A percentile compares a stretch with the other conserved stretches of the same genome.
Conservation (phyloP, 306 rosid species). For the Casuarina glauca region DNA sequence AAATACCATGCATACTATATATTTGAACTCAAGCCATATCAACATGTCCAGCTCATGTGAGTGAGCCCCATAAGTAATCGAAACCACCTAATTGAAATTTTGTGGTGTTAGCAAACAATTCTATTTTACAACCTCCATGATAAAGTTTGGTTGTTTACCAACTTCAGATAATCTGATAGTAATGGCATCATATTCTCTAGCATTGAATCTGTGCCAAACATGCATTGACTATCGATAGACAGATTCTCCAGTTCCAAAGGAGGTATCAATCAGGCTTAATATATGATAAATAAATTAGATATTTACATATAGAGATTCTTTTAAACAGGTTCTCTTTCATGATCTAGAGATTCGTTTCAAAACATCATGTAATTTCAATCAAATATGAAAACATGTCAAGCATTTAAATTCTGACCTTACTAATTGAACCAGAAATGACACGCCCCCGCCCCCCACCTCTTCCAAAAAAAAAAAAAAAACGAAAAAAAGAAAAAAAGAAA, state of each 20-base stretch:
- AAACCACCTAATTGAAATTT: background rate
- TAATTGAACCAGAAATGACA: background rate
- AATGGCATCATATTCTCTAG: background rate
- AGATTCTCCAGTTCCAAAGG: background rate
- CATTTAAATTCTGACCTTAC: background rate
- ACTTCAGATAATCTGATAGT: background rate
- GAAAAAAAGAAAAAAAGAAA: too few relatives aligned
- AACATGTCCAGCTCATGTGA: background rate
- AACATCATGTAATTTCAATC: background rate
- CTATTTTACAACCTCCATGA: background rate
- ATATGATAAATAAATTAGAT: too few relatives aligned
- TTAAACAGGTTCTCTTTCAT: background rate
- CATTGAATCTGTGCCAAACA: background rate
- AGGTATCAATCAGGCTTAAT: background rate
- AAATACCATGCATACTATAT: background rate
- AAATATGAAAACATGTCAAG: background rate
- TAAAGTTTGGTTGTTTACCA: background rate
- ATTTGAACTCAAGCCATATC: background rate
- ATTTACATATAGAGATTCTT: too few relatives aligned
- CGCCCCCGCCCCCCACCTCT: too few relatives aligned
- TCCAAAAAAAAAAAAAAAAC: too few relatives aligned
- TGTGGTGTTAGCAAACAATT: background rate
- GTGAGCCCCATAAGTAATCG: background rate
- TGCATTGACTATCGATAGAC: background rate
- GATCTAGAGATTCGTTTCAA: background rate